Base-by-base conservation (phyloP, 306 rosid species). In the Vigna angularis region DNA sequence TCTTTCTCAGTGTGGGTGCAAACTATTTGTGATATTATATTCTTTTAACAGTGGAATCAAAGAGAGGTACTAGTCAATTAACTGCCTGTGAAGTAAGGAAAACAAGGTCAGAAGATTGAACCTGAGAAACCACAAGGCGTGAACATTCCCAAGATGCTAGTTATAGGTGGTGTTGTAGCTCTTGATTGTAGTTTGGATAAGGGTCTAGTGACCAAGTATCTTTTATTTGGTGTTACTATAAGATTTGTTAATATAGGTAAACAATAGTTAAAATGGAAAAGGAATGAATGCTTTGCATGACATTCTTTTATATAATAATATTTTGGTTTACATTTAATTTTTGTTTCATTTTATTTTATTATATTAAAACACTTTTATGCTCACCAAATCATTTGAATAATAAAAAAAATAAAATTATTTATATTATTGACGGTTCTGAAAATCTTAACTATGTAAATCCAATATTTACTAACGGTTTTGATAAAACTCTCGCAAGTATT, bases 131-230 rank as follows among this genome's bases (percentile, higher is more conserved):
- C 93, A 18, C 70, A 16, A 18, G 91, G 97, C 44, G 55, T 83
- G 85, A 90, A 83, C 26, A 28, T 83, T 26, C 83, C 86, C 0
- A 83, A 83, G 80, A 57, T 91, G 65, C 85, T 96, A 42, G 62
- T 96, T 38, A 71, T 96, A 9, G 97, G 99, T 2, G 98, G 97
- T 74, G 99, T 86, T 13, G 48, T 91, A 62, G 84, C 85, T 53
- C 89, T 93, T 56, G 98, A 97, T 20, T 93, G 97, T 77, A 88
- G 91, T 76, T 91, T 93, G 65, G 98, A 93, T 48, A 88, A 83
- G n/a, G 98, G 97, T 4, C 85, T 93, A 53, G 83, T 93, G 77
- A 91, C 98, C 3, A 93, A 93, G 85, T 87, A 91, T 52, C 79
- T 93, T 64, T 76, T 96, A 61, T 91, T 96, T 66, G 98, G 96